Evolutionary conservation across 345 rosid genomes (phyloP).

Genomic region (Populus pruinosa): DNA sequence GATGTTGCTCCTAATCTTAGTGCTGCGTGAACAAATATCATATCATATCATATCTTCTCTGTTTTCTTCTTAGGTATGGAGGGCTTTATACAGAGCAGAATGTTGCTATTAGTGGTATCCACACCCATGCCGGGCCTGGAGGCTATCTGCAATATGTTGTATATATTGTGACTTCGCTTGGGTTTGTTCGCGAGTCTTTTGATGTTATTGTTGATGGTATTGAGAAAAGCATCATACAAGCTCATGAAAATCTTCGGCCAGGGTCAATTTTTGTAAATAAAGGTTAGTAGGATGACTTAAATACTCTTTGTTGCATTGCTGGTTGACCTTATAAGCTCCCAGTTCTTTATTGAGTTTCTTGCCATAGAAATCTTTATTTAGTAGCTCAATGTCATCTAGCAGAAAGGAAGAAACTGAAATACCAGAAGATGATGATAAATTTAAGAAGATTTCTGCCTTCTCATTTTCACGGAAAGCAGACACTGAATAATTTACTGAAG

Average conservation of each 20-base stretch:
- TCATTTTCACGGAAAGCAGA: too few species aligned
- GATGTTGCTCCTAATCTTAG: not conserved
- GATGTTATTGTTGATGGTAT: conserved; percentile 92
- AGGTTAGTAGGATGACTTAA: conserved; percentile 37
- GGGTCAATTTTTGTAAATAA: conserved; percentile 72
- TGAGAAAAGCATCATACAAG: conserved; percentile 74
- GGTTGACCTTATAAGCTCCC: not conserved
- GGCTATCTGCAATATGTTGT: conserved; percentile 93
- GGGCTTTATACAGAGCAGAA: conserved; percentile 73
- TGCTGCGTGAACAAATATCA: not conserved
- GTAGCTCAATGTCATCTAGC: not conserved
- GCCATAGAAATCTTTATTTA: not conserved
- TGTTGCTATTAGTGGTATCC: conserved; percentile 90
- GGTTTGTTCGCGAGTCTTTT: conserved; percentile 90
- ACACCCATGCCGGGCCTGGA: conserved; percentile 98
- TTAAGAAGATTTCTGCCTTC: not conserved
- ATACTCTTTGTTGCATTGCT: not conserved
- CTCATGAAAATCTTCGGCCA: conserved; percentile 83
- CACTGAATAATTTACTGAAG: too few species aligned
- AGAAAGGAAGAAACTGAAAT: too few species aligned
- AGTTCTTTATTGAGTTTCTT: not conserved
- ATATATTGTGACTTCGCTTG: conserved; percentile 83
- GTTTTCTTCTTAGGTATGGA: conserved; percentile 55
- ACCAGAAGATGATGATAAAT: not conserved
- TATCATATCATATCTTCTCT: not conserved